Evolutionary conservation across 352 stramenopile species (phyloP).

Genomic region (Globisporangium camurandrum): DNA sequence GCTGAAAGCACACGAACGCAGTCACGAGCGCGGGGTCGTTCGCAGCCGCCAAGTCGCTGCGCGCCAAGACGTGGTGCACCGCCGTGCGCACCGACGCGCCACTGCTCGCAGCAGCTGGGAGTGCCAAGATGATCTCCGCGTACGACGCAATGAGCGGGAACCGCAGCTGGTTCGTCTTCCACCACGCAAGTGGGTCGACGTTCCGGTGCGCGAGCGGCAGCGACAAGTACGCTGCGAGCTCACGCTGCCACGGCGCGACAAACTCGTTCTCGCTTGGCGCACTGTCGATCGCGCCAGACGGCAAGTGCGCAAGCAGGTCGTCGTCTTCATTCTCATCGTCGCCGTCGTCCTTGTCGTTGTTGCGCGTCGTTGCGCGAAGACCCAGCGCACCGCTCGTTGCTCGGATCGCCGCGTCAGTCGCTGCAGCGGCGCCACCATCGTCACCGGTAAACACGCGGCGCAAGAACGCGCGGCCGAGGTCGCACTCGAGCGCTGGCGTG

Average conservation of each 20-base stretch:
- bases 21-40: constrained; percentile 53
- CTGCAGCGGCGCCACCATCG: constrained; percentile 13
- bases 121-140: constrained; percentile 63
- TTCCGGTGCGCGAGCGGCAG: constrained; percentile 69
- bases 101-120: constrained; percentile 57
- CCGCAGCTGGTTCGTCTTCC: constrained; percentile 69
- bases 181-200: constrained; percentile 65
- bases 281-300: constrained; percentile 44
- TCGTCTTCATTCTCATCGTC: constrained; percentile 68
- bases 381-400: constrained; percentile 7
- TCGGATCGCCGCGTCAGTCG: constrained; percentile 16
- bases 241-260: constrained; percentile 63
- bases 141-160: constrained; percentile 74
- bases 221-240: constrained; percentile 63
- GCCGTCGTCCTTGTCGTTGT: constrained; percentile 13
- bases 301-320: constrained; percentile 57
- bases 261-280: constrained; percentile 37
- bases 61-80: constrained; percentile 45
- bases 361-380: not conserved
- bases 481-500: constrained; percentile 38
- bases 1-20: constrained; percentile 74
- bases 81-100: constrained; percentile 41
- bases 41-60: constrained; percentile 34
- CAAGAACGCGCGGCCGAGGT: constrained; percentile 45
- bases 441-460: constrained; percentile 42